A percentile compares a stretch with the other conserved stretches of the same genome.
These are phyloP conservation scores for Melampsora americana DNA, from an alignment of 1,284 basidiomycete genomes.

Conservation along the genomic window DNA sequence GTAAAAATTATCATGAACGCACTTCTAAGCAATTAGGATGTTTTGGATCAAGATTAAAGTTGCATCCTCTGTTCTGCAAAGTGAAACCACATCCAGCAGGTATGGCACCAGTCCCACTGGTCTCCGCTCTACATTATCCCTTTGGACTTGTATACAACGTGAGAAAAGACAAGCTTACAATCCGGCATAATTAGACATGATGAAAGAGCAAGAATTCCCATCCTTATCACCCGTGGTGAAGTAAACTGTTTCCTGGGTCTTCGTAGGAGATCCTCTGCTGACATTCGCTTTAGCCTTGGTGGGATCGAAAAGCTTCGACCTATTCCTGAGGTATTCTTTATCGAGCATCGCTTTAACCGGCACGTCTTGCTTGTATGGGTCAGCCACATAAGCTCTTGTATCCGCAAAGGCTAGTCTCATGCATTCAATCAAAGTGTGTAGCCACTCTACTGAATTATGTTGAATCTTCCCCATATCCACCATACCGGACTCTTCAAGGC, in stretches of 20 bases:
- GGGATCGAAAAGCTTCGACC: conserved; percentile 77
- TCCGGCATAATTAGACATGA: conserved; percentile 77
- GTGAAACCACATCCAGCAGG: conserved; percentile 93
- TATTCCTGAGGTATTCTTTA: conserved; percentile 75
- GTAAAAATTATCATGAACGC: conserved; percentile 49
- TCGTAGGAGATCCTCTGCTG: conserved; percentile 70
- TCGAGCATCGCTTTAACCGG: conserved; percentile 74
- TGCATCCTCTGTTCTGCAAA: conserved; percentile 84
- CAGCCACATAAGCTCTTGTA: conserved; percentile 81
- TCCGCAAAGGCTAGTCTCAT: conserved; percentile 71
- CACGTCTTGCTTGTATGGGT: conserved; percentile 70
- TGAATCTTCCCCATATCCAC: conserved; percentile 72
- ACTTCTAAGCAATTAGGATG: conserved; percentile 76
- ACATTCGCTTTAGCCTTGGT: conserved; percentile 65
- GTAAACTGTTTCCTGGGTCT: conserved; percentile 88
- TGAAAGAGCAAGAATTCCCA: conserved; percentile 92
- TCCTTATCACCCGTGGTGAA: conserved; percentile 68
- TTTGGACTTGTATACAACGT: background rate
- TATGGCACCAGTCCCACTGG: conserved; percentile 65
- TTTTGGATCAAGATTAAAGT: conserved; percentile 72
- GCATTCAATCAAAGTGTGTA: conserved; percentile 81
- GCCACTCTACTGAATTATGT: conserved; percentile 81
- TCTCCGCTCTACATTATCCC: conserved; percentile 44
- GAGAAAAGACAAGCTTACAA: conserved; percentile 58
- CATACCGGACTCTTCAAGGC: conserved; percentile 70